A percentile compares a stretch with the other conserved stretches of the same genome.
phyloP scores from a whole-genome alignment of 345 rosid species.

The Salix viminalis region DNA sequence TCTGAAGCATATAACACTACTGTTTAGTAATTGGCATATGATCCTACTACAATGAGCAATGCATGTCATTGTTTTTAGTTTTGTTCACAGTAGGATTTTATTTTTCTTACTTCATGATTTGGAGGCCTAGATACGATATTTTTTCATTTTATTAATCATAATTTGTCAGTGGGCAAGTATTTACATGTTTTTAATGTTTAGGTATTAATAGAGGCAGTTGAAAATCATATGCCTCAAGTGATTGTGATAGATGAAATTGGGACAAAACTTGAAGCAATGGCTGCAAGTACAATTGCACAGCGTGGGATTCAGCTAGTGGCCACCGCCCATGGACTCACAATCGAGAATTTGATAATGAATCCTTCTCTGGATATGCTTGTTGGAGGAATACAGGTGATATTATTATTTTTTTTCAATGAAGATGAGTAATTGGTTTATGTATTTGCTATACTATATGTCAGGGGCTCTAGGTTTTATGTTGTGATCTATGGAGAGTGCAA shows the following conservation, averaged over 20 bases:
- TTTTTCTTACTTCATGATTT: background rate
- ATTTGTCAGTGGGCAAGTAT: background rate
- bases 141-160: background rate
- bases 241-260: conserved; percentile 94
- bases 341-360: conserved; percentile 81
- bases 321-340: conserved; percentile 81
- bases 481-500: too few relatives aligned
- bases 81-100: background rate
- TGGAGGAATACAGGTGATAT: conserved; percentile 78
- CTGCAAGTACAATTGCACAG: conserved; percentile 93
- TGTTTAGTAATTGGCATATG: background rate
- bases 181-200: conserved; percentile 22
- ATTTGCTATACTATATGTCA: background rate
- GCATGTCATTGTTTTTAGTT: background rate
- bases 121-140: background rate
- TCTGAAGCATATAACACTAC: background rate
- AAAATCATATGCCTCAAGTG: conserved; percentile 96
- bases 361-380: conserved; percentile 90
- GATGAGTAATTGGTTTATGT: background rate
- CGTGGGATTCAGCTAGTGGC: conserved; percentile 96
- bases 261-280: conserved; percentile 90
- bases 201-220: conserved; percentile 90
- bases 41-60: background rate
- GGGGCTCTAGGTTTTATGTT: too few relatives aligned
- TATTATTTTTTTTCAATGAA: background rate